Conservation (phyloP, 1,284 basidiomycete species). For the Singerocomus inundabilis region DNA sequence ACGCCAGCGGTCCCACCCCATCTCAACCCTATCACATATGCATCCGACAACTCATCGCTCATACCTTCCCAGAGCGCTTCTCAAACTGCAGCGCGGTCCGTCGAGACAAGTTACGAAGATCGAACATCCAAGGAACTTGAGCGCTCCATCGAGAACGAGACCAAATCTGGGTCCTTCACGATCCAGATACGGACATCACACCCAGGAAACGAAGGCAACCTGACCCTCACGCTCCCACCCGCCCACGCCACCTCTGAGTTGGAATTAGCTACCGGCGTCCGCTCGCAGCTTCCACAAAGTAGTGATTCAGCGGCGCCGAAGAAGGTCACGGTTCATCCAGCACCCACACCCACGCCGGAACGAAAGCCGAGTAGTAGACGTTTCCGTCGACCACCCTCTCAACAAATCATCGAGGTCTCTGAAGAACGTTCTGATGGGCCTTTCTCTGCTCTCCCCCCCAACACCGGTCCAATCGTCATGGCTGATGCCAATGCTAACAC, state of each 20-base stretch:
- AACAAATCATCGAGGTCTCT: slow-evolving; percentile 46
- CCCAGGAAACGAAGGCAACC: slow-evolving; percentile 2
- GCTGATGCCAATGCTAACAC: background rate
- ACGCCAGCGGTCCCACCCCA: slow-evolving; percentile 15
- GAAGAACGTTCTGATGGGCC: slow-evolving; percentile 31
- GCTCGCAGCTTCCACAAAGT: slow-evolving; percentile 10
- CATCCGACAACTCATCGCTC: no score
- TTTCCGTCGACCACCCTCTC: slow-evolving; percentile 33
- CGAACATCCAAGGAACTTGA: background rate
- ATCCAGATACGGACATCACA: background rate
- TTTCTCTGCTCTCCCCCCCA: slow-evolving; percentile 18
- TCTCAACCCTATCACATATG: no score
- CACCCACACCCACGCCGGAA: slow-evolving; percentile 13
- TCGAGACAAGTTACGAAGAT: slow-evolving; percentile 17
- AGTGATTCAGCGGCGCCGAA: background rate
- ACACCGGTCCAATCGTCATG: background rate
- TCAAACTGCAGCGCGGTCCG: no score
- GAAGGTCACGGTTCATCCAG: background rate
- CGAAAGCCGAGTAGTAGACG: slow-evolving; percentile 9
- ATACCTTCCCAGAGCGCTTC: no score
- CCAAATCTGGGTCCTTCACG: background rate
- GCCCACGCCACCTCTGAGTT: slow-evolving; percentile 56
- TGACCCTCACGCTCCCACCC: slow-evolving; percentile 45
- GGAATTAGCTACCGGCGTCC: slow-evolving; percentile 36
- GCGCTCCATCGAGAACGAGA: background rate